Evolutionary conservation across 2,329 filamentous ascomycete genomes (phyloP).

Genomic region (Capronia epimyces): DNA sequence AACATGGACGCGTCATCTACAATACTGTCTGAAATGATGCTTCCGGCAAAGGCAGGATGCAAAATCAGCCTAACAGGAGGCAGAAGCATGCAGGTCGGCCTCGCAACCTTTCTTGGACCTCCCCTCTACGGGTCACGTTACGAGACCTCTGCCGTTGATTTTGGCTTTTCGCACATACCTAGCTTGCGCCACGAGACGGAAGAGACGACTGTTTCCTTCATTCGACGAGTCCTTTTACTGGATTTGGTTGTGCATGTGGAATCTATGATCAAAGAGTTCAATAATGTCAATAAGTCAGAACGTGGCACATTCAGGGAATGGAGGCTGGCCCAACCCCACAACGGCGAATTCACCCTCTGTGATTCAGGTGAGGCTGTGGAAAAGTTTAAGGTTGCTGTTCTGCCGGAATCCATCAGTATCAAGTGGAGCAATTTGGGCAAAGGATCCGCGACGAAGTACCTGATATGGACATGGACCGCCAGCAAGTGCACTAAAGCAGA

Average conservation of each 20-base stretch:
- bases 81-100: slow-evolving; percentile 14
- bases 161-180: slow-evolving; percentile 15
- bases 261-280: background rate
- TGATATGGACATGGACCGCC: slow-evolving; percentile 18
- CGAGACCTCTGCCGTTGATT: slow-evolving; percentile 19
- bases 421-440: background rate
- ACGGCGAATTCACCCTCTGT: slow-evolving; percentile 16
- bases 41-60: slow-evolving; percentile 17
- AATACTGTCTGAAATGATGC: slow-evolving; percentile 15
- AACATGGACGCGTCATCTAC: slow-evolving; percentile 8
- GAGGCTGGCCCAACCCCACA: slow-evolving; percentile 16
- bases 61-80: slow-evolving; percentile 16
- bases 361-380: slow-evolving; percentile 10
- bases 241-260: slow-evolving; percentile 14
- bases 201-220: slow-evolving; percentile 8
- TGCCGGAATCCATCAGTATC: slow-evolving; percentile 10
- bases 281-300: background rate
- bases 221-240: slow-evolving; percentile 12
- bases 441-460: background rate
- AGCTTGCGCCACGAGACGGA: slow-evolving; percentile 13
- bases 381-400: slow-evolving; percentile 16
- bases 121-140: slow-evolving; percentile 25
- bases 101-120: slow-evolving; percentile 23
- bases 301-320: slow-evolving; percentile 2
- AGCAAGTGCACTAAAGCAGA: slow-evolving; percentile 13